A percentile compares a stretch with the other conserved stretches of the same genome.
phyloP scores from a whole-genome alignment of 352 stramenopile species.

The Phytopythium oedochilum region DNA sequence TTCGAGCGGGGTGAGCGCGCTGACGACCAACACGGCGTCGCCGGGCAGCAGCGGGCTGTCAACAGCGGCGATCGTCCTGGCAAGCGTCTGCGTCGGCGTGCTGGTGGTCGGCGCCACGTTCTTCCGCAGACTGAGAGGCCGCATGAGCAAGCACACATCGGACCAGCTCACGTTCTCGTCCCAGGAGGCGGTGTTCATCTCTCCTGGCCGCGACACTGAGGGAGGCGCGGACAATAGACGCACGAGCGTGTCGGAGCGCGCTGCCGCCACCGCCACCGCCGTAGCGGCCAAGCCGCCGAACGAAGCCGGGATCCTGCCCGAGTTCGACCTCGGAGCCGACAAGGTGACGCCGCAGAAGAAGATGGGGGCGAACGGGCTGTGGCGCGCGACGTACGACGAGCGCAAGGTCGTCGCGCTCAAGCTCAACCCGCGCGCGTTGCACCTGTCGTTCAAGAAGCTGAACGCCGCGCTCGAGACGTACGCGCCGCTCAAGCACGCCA shows the following conservation, averaged over 20 bases:
- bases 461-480: conserved; percentile 52
- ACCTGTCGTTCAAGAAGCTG: conserved; percentile 30
- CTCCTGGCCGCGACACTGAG: conserved; percentile 9
- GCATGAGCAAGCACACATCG: conserved; percentile 19
- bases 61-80: conserved; percentile 18
- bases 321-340: conserved; percentile 45
- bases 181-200: conserved; percentile 19
- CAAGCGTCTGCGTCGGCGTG: conserved; percentile 16
- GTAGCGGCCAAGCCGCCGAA: conserved; percentile 1
- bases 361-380: conserved; percentile 44
- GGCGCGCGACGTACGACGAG: conserved; percentile 38
- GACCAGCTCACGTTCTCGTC: conserved; percentile 29
- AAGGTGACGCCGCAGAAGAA: conserved; percentile 47
- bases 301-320: conserved; percentile 25
- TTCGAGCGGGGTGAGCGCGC: not conserved
- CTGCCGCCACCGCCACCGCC: not conserved
- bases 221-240: not conserved
- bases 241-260: not conserved
- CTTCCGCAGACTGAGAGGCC: conserved; percentile 33
- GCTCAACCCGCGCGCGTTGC: conserved; percentile 31
- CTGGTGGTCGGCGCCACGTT: conserved; percentile 27
- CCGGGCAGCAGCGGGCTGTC: conserved; percentile 4
- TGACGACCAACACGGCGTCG: not conserved
- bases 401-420: conserved; percentile 51
- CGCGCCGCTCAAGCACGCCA: conserved; percentile 53